These are phyloP conservation scores for Globisporangium orthogonon DNA, from an alignment of 352 stramenopile genomes.

Conservation along the genomic window DNA sequence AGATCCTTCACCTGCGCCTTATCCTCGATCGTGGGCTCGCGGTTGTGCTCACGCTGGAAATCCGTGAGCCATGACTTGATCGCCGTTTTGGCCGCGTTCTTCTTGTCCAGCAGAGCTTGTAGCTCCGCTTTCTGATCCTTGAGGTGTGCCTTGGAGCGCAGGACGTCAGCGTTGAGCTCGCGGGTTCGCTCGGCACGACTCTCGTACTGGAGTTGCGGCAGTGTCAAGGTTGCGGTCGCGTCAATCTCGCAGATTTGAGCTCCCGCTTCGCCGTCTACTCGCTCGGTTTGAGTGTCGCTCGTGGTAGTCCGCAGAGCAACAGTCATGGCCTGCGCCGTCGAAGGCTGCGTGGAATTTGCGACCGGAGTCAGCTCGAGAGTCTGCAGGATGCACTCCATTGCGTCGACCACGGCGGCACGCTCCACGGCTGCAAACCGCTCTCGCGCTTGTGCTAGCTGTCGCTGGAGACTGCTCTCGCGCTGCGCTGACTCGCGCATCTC, in stretches of 20 bases:
- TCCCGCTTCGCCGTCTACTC: neutral
- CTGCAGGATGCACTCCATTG: slow-evolving; percentile 34
- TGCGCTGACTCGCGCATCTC: slow-evolving; percentile 18
- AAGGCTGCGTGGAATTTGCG: neutral
- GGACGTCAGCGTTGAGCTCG: slow-evolving; percentile 30
- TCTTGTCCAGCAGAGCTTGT: slow-evolving; percentile 25
- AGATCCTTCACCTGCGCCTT: slow-evolving; percentile 72
- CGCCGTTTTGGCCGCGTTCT: slow-evolving; percentile 41
- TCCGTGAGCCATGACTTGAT: slow-evolving; percentile 65
- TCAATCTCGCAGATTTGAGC: neutral
- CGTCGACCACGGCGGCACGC: slow-evolving; percentile 28
- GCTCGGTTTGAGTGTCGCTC: slow-evolving; percentile 8
- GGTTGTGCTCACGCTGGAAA: slow-evolving; percentile 39
- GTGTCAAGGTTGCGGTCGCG: slow-evolving; percentile 5
- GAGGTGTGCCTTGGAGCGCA: slow-evolving; percentile 39
- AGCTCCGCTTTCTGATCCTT: slow-evolving; percentile 26
- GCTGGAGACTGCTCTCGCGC: slow-evolving; percentile 29
- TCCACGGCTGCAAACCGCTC: slow-evolving; percentile 31
- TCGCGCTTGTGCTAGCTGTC: slow-evolving; percentile 19
- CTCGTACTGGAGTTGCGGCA: slow-evolving; percentile 34
- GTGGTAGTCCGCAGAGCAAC: neutral
- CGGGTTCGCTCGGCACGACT: slow-evolving; percentile 34
- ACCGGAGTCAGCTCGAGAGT: slow-evolving; percentile 24
- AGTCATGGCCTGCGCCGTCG: neutral
- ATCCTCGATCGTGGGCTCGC: slow-evolving; percentile 68